Base-by-base conservation (phyloP, 768 basidiomycete genomes). In the Mrakia frigida region DNA sequence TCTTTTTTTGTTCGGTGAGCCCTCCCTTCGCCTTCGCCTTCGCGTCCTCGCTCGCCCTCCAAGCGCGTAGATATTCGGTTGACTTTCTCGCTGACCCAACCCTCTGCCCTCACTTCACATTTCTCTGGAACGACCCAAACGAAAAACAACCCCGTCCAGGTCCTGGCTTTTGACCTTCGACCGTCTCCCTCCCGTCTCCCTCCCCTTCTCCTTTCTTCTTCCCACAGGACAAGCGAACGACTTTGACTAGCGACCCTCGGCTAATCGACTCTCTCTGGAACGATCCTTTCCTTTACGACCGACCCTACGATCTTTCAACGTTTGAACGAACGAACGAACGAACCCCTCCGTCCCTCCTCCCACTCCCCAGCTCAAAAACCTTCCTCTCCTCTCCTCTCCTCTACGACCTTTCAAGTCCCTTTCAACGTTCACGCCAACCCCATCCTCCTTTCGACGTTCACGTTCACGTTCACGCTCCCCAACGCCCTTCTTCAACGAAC, bases 91-190 rank as follows among this genome's bases (percentile, higher is more conserved):
- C n/a, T n/a, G n/a, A n/a, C n/a, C 25, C 43, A 6, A 33, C 35
- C 31, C 61, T 53, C 70, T 31, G 46, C 52, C 52, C 52, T n/a
- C 53, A 33, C 52, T 72, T 72, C 70, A 72, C 70, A 53, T 72
- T 21, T 37, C 31, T 43, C 69, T 46, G 28, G 25, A 35, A 10
- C 1, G 31, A 41, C 14, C n/a, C n/a, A 7, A 69, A 46, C 16
- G 18, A 72, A 31, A 39, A 53, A 37, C n/a, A n/a, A 28, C 53
- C 21, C 33, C 11, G 7, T 37, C 33, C 6, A 4, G 43, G 39
- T n/a, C 31, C 43, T 33, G 16, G 9, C 35, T 10, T 56, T 56
- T 60, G 39, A 28, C 72, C 39, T 33, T 37, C 41, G 60, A 41
- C 59, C 33, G 25, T n/a, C 59, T 50, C 72, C 39, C 39, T 35